Evolutionary conservation across 1,139 yeast genomes (phyloP).

Genomic region (Suhomyces terraborum): DNA sequence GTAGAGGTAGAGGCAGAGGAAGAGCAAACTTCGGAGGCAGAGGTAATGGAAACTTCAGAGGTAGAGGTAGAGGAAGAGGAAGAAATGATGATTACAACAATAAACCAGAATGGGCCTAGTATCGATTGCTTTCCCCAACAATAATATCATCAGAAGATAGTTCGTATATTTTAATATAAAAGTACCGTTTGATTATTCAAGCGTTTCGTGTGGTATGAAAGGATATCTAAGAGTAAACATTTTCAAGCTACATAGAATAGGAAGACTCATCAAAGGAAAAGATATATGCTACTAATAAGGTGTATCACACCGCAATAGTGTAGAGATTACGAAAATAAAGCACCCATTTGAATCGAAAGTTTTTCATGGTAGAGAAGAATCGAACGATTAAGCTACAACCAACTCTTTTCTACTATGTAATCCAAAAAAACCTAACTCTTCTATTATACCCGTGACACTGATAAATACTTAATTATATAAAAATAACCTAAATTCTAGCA

Average conservation of each 20-base stretch:
- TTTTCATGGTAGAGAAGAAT: no score
- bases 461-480: no score
- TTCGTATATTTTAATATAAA: not conserved
- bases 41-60: constrained; percentile 26
- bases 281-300: no score
- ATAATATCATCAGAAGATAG: not conserved
- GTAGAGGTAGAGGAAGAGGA: constrained; percentile 23
- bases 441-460: not conserved
- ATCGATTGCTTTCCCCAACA: constrained; percentile 4
- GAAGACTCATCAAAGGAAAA: no score
- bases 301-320: no score
- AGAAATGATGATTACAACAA: constrained; percentile 27
- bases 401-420: not conserved
- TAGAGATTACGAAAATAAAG: no score
- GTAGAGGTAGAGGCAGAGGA: constrained; percentile 33
- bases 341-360: no score
- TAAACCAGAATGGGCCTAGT: constrained; percentile 46
- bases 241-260: no score
- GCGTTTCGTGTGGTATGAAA: no score
- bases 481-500: constrained; percentile 17
- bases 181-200: not conserved
- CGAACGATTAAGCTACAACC: no score
- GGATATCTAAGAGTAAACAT: no score
- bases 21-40: constrained; percentile 17
- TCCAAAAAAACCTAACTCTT: not conserved